Evolutionary conservation across 169 alveolate species (phyloP).

Genomic region (Hepatocystis sp.): DNA sequence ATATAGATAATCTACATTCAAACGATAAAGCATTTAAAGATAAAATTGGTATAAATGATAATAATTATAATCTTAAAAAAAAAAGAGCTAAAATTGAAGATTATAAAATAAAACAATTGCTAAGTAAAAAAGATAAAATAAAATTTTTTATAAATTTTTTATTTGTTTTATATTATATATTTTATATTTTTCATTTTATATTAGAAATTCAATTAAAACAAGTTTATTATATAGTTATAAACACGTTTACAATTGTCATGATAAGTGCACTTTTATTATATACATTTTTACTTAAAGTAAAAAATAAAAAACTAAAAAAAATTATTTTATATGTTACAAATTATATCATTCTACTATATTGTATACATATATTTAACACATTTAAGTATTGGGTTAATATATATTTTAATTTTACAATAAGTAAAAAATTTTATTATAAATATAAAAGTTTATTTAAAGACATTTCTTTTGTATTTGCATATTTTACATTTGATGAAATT

Average conservation of each 20-base stretch:
- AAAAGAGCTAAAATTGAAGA: constrained; percentile 65
- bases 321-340: constrained; percentile 50
- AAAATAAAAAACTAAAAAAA: constrained; percentile 65
- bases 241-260: constrained; percentile 47
- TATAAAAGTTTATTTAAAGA: constrained; percentile 56
- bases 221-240: constrained; percentile 35
- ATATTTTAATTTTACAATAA: constrained; percentile 50
- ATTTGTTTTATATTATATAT: constrained; percentile 66
- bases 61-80: constrained; percentile 21
- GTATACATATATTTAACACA: constrained; percentile 55
- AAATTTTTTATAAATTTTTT: constrained; percentile 50
- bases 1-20: constrained; percentile 33
- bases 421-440: constrained; percentile 66
- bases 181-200: constrained; percentile 62
- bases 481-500: constrained; percentile 71
- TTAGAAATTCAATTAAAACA: constrained; percentile 64
- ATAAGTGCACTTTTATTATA: constrained; percentile 36
- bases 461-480: constrained; percentile 56
- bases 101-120: constrained; percentile 44
- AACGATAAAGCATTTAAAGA: constrained; percentile 22
- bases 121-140: constrained; percentile 38
- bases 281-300: constrained; percentile 46
- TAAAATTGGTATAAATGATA: constrained; percentile 22
- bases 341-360: constrained; percentile 44
- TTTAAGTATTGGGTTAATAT: constrained; percentile 52